Base-by-base conservation (phyloP, 2,329 filamentous ascomycete genomes). In the Dactylellina haptotyla region DNA sequence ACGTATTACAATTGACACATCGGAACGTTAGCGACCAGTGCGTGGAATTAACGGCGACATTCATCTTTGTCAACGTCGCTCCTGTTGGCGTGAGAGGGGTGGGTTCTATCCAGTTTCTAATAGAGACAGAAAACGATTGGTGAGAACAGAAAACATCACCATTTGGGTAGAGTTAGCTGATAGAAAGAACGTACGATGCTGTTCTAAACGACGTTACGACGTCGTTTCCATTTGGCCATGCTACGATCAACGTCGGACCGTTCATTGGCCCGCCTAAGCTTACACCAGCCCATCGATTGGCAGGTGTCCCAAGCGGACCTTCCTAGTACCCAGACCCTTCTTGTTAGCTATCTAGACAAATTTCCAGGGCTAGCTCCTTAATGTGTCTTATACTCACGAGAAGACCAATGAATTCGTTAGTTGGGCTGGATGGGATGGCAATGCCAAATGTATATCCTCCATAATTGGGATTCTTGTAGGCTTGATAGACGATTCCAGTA, bases 1-100 rank as follows among this genome's bases (percentile, higher is more conserved):
- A 88, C 16, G 79, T 78, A 64, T 83, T 79, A 64, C 83, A 85
- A 9, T 80, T 80, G 48, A 81, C 79, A 76, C 85, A 87, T 37
- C 86, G 81, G 78, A 86, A 87, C 0, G 85, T 87, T 75, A 84
- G 85, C 1, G 83, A 83, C 77, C 83, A 83, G 75, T 86, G 83
- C 0, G 85, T 86, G 72, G 79, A 80, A 80, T 86, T 86, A 67
- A 85, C 78, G 23, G 83, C 85, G 0, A 84, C 85, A 25, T 84
- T 83, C 23, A 83, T 79, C 73, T 86, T 86, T 12, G 84, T 82
- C 0, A 78, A 77, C 14, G 83, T 76, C 10, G 81, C 81, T 30
- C 83, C 81, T 20, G 80, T 80, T 10, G 80, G 81, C 2, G 81
- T 80, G 76, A 84, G 84, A n/a, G 82, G 79, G 1, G 82, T 79